Evolutionary conservation across 352 stramenopile species (phyloP), one percentile per base, ranked within the genome.

Genomic region (Phytophthora idaei): DNA sequence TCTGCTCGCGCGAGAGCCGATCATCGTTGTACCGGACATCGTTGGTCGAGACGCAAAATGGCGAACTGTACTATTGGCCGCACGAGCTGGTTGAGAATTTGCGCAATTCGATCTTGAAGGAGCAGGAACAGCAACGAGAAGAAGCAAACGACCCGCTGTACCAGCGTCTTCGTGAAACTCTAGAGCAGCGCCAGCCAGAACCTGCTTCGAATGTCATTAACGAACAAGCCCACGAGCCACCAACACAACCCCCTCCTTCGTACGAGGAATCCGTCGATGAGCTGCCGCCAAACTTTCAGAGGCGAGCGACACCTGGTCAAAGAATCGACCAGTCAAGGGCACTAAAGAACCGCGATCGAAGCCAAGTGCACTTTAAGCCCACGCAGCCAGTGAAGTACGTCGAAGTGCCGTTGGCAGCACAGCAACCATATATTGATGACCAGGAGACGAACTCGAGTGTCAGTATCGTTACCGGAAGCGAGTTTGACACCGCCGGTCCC

Each of bases 61-160:
- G 66, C 1, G 73, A 81, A 54, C n/a, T 76, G n/a, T 81, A 76
- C 52, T 81, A 81, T 61, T 81, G 73, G 73, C 73, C 73, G 29
- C 66, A 81, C 5, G 66, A 81, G 21, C 44, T 81, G 8, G 54
- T 78, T 15, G 67, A 78, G 34, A 74, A 72, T 46, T 17, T 78
- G 29, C 71, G 70, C n/a, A 64, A 52, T 39, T 72, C 70, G 11
- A 71, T 77, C 14, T 54, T 77, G 61, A 52, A 44, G 15, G 60
- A 74, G 17, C 70, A 72, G 27, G 65, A 72, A 25, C 17, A 66
- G 4, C 60, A 77, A 39, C 39, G 53, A 34, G 65, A 77, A 31
- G 45, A 53, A 61, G 66, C 53, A 2, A 72, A 68, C 37, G 65
- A 77, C 34, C 39, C 46, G 15, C 39, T 72, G 2, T 69, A 72